Percentiles rank a stretch among this genome's conserved stretches.
phyloP scores from a whole-genome alignment of 2,329 filamentous ascomycete species.

The Aquanectria penicillioides region DNA sequence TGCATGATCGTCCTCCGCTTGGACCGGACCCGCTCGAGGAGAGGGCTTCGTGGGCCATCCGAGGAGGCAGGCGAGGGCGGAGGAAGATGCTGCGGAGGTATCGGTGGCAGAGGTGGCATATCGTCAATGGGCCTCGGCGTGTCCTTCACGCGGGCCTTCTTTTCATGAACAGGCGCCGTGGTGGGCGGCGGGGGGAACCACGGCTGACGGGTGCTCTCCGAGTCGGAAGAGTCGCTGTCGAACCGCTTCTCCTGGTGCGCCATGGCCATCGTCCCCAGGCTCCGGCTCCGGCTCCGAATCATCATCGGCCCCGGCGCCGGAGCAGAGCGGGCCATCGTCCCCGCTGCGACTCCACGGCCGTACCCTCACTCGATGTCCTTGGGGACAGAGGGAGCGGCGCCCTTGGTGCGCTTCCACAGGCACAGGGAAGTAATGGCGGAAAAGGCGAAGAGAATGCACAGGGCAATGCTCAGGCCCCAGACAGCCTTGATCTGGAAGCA shows the following conservation, averaged over 20 bases:
- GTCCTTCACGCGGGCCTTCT: slow-evolving; percentile 33
- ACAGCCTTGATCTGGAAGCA: slow-evolving; percentile 88
- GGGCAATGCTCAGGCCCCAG: slow-evolving; percentile 85
- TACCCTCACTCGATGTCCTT: slow-evolving; percentile 64
- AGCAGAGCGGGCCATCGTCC: slow-evolving; percentile 3
- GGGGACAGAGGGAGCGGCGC: slow-evolving; percentile 43
- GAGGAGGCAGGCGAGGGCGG: slow-evolving; percentile 32
- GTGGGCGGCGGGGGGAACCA: slow-evolving; percentile 49
- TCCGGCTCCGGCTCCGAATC: slow-evolving; percentile 39
- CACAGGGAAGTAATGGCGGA: slow-evolving; percentile 67
- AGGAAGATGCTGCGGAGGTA: slow-evolving; percentile 34
- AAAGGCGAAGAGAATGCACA: slow-evolving; percentile 77
- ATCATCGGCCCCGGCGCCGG: slow-evolving; percentile 24
- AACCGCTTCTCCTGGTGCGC: slow-evolving; percentile 43
- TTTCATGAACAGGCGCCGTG: slow-evolving; percentile 46
- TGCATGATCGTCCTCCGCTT: slow-evolving; percentile 59
- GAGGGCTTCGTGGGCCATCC: slow-evolving; percentile 37
- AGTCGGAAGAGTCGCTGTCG: slow-evolving; percentile 46
- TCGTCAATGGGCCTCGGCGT: slow-evolving; percentile 41
- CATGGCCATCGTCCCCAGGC: slow-evolving; percentile 52
- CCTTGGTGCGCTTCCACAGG: slow-evolving; percentile 70
- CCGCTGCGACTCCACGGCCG: slow-evolving; percentile 53
- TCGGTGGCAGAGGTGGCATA: slow-evolving; percentile 44
- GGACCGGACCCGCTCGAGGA: slow-evolving; percentile 43
- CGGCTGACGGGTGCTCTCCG: slow-evolving; percentile 41